phyloP scores from a whole-genome alignment of 106 monocot genomes.

The Posidonia australis region DNA sequence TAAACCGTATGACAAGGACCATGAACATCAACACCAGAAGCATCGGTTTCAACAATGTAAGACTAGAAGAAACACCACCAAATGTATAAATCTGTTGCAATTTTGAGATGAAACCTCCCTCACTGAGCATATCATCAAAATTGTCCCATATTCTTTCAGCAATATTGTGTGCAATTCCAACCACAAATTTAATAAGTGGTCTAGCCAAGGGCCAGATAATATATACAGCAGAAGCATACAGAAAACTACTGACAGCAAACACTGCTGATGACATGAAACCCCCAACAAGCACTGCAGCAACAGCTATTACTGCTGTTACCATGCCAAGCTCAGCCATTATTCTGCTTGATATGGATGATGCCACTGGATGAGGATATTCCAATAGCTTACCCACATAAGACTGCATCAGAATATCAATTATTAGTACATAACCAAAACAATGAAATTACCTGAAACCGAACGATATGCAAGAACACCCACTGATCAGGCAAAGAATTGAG shows the following conservation, averaged over 20 bases:
- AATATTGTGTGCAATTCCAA: constrained; percentile 47
- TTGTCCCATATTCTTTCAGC: constrained; percentile 64
- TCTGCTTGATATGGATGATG: constrained; percentile 83
- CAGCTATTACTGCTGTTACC: constrained; percentile 51
- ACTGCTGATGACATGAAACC: constrained; percentile 70
- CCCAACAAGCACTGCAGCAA: constrained; percentile 45
- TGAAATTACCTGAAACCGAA: neutral
- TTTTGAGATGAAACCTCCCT: constrained; percentile 66
- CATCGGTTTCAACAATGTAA: constrained; percentile 61
- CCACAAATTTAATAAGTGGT: constrained; percentile 46
- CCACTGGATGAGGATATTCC: constrained; percentile 72
- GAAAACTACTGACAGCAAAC: constrained; percentile 60
- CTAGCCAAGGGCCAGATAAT: constrained; percentile 62
- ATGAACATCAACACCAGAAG: constrained; percentile 57
- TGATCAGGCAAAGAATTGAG: neutral
- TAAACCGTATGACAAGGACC: constrained; percentile 78
- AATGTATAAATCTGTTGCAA: constrained; percentile 61
- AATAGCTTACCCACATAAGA: constrained; percentile 59
- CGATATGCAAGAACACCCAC: neutral
- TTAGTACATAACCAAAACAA: neutral
- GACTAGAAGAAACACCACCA: constrained; percentile 74
- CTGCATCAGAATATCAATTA: constrained; percentile 38
- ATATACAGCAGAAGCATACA: constrained; percentile 51
- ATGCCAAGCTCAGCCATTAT: constrained; percentile 73
- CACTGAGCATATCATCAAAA: constrained; percentile 44